These are phyloP conservation scores for Aureobasidium uvarum DNA, from an alignment of 2,329 filamentous ascomycete genomes.

Conservation along the genomic window DNA sequence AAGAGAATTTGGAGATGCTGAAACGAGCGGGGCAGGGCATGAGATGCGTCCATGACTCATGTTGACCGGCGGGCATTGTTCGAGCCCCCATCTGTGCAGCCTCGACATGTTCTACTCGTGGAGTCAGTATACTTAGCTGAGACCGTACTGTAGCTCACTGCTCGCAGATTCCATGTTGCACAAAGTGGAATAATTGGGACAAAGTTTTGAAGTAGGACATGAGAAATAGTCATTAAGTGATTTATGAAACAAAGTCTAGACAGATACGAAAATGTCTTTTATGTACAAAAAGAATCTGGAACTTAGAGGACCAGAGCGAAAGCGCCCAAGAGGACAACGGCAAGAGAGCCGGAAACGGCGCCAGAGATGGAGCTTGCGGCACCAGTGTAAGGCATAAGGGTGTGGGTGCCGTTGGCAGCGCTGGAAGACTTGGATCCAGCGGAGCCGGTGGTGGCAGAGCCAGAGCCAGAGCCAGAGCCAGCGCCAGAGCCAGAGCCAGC, in stretches of 20 bases:
- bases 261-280: background rate
- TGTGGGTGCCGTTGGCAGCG: conserved; percentile 23
- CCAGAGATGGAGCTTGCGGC: conserved; percentile 22
- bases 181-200: too few relatives aligned
- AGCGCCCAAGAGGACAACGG: conserved; percentile 16
- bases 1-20: background rate
- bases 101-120: too few relatives aligned
- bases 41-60: background rate
- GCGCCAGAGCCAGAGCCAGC: conserved; percentile 6
- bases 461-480: too few relatives aligned
- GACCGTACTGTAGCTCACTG: background rate
- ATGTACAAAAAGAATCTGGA: background rate
- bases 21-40: background rate
- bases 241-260: background rate
- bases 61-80: too few relatives aligned
- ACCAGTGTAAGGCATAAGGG: conserved; percentile 22
- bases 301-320: conserved; percentile 20
- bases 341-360: conserved; percentile 19
- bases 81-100: too few relatives aligned
- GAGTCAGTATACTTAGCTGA: too few relatives aligned
- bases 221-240: background rate
- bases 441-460: background rate
- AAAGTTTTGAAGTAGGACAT: background rate
- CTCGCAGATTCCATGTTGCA: background rate
- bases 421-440: conserved; percentile 24